Conservation (phyloP, 1,139 yeast genomes). For the Blastobotrys niveus region DNA sequence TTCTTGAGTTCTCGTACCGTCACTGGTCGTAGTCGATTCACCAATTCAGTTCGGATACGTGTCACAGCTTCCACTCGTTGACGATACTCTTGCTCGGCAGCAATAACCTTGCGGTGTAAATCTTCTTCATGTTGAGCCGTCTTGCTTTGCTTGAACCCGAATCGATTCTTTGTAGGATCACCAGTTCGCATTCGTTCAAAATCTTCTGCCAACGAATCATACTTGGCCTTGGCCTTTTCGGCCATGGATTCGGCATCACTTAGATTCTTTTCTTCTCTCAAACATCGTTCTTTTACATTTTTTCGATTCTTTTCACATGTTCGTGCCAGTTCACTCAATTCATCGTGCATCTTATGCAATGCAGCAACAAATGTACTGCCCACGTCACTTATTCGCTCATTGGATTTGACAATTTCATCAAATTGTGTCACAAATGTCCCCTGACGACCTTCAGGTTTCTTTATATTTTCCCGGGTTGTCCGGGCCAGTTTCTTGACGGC, state of each 20-base stretch:
- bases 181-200: constrained; percentile 73
- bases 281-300: constrained; percentile 71
- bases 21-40: constrained; percentile 71
- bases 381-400: constrained; percentile 68
- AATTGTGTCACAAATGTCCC: constrained; percentile 68
- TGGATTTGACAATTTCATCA: constrained; percentile 66
- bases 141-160: constrained; percentile 67
- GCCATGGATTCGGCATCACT: constrained; percentile 74
- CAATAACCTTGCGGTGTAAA: constrained; percentile 67
- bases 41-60: constrained; percentile 65
- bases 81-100: constrained; percentile 81
- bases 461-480: constrained; percentile 49
- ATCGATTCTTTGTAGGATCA: constrained; percentile 74
- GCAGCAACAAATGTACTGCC: constrained; percentile 75
- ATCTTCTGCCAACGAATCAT: constrained; percentile 76
- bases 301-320: constrained; percentile 71
- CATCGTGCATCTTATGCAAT: constrained; percentile 79
- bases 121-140: constrained; percentile 94
- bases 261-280: constrained; percentile 76
- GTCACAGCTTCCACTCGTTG: constrained; percentile 69
- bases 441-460: constrained; percentile 46
- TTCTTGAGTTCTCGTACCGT: constrained; percentile 68
- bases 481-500: constrained; percentile 65
- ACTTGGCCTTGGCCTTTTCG: constrained; percentile 82
- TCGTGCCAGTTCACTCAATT: constrained; percentile 63